Evolutionary conservation across 1,284 basidiomycete genomes (phyloP), one percentile per base, ranked within the genome.

Genomic region (Ustanciosporium gigantosporum): DNA sequence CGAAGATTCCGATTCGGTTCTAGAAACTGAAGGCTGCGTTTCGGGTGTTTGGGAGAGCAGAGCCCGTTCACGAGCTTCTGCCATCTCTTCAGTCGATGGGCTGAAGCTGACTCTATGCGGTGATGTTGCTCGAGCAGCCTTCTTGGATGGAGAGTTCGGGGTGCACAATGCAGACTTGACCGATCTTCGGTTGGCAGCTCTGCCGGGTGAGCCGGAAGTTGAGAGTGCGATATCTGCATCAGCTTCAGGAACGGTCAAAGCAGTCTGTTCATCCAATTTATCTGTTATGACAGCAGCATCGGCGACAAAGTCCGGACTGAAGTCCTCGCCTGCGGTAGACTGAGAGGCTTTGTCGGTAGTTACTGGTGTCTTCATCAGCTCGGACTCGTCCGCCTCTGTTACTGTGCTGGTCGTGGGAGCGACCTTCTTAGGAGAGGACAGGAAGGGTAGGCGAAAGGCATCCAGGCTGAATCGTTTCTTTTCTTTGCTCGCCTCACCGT

Each of bases 21-120:
- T n/a, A n/a, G n/a, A n/a, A n/a, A 23, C 6, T 21, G 36, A 37
- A 23, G 16, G 14, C 14, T 6, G 14, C 19, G 20, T 35, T 19
- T 9, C 20, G 36, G 21, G 23, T 6, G 20, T 20, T 42, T 9
- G 24, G 22, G n/a, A n/a, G 3, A 34, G 20, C 11, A 42, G 36
- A 3, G 59, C 53, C 31, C 55, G 47, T 27, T 67, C 59, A 15
- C 65, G 43, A 2, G 59, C 55, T 4, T 58, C 46, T 3, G 52
- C 55, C 22, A 41, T 48, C 23, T 67, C 46, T 16, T 67, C 65
- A 25, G 56, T 67, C 3, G 65, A 67, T 3, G 65, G 65, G 25
- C 59, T 64, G 49, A 67, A 67, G 46, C 58, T 62, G 41, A 67
- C 65, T 4, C 65, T 43, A 32, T 65, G 59, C 9, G 44, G 45